phyloP scores from a whole-genome alignment of 2,329 filamentous ascomycete species.

The Talaromyces funiculosus region DNA sequence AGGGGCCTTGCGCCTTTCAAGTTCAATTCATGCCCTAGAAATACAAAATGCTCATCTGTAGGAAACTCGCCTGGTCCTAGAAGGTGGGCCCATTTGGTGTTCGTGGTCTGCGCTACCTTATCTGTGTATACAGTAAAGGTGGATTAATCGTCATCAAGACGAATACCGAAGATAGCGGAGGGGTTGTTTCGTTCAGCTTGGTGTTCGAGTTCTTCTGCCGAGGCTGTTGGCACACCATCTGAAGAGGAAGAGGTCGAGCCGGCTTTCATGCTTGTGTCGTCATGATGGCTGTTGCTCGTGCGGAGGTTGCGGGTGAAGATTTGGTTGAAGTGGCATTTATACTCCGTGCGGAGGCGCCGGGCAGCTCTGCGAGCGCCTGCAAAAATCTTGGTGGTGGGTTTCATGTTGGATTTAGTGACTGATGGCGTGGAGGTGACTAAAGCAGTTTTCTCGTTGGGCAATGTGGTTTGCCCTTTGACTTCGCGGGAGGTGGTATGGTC shows the following conservation, averaged over 20 bases:
- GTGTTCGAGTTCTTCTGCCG: not conserved
- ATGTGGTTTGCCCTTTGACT: not conserved
- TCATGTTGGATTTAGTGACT: not conserved
- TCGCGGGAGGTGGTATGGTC: not conserved
- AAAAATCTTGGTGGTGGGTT: not conserved
- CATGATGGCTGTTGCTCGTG: not conserved
- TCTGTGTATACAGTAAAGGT: not conserved
- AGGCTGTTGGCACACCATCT: not conserved
- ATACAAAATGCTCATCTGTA: no score
- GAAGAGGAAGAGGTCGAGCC: conserved; percentile 1
- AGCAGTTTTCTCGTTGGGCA: not conserved
- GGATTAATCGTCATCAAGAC: not conserved
- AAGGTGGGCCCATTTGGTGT: not conserved
- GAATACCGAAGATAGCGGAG: conserved; percentile 1
- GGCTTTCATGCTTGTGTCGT: not conserved
- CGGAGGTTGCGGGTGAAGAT: not conserved
- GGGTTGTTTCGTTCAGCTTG: not conserved
- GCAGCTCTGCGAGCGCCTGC: not conserved
- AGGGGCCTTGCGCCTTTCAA: no score
- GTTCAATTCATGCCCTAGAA: no score
- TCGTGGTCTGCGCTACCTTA: not conserved
- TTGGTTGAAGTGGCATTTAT: no score
- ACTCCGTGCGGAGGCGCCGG: not conserved
- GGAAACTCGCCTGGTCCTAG: no score
- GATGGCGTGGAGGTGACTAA: not conserved